Base-by-base conservation (phyloP, 768 basidiomycete genomes). In the Amylocystis lapponica region DNA sequence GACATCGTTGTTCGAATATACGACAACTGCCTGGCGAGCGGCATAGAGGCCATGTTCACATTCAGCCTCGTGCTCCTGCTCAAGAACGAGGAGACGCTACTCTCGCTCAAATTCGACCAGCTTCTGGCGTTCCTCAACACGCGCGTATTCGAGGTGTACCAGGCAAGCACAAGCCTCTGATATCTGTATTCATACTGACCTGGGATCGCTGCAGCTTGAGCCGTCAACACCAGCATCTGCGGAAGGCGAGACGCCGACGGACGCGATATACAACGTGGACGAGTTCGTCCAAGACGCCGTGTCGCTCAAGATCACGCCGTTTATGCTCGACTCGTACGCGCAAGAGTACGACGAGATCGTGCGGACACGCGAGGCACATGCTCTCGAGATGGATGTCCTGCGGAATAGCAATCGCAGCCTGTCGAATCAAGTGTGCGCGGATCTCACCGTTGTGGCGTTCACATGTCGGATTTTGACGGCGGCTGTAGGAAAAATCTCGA, bases 1-100 rank as follows among this genome's bases (percentile, higher is more conserved):
- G 84, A 91, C 13, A 77, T 97, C 37, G 96, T 98, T 5, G 96
- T 90, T 58, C 82, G 95, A 55, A 95, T 99, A 66, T 94, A 91
- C 56, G 95, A 97, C 63, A 93, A 91, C 57, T 89, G 91, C 48
- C 78, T 98, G 41, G 96, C 96, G 5, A 97, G 86, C 55, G 96
- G 96, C 9, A 89, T 98, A 41, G 96, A 98, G 63, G 90, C 95
- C 2, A 86, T 98, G 23, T 98, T 99, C 65, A 83, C 93, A 4
- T 98, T 98, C 69, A 88, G 90, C 48, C 72, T 97, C 23, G 81
- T 80, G 20, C 70, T 99, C 4, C 68, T 99, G 41, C 79, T 83
- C 58, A 88, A 86, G 62, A 95, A 94, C 54, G 95, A 99, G 62
- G 79, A 85, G 32, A 65, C 67, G 19, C 64, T 98, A 9, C 66